Evolutionary conservation across 306 rosid genomes (phyloP).

Genomic region (Betula pendula): DNA sequence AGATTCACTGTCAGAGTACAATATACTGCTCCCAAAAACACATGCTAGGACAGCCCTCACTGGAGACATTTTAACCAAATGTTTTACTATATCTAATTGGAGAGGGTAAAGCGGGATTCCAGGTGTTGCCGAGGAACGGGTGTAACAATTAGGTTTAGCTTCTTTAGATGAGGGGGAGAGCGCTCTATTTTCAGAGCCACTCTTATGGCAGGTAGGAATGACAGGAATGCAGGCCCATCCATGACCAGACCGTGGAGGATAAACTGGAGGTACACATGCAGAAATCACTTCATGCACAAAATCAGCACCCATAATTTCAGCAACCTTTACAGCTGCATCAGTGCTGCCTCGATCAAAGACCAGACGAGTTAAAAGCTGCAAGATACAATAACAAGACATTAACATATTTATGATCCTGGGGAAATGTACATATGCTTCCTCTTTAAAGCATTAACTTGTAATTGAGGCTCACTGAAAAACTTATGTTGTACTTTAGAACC

Average conservation of each 20-base stretch:
- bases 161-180: slow-evolving; percentile 82
- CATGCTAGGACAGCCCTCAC: slow-evolving; percentile 96
- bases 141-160: slow-evolving; percentile 74
- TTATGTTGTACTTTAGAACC: neutral
- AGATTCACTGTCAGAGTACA: slow-evolving; percentile 71
- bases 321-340: slow-evolving; percentile 94
- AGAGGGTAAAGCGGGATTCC: slow-evolving; percentile 88
- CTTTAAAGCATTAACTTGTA: slow-evolving; percentile 17
- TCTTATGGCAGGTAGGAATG: slow-evolving; percentile 66
- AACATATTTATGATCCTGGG: slow-evolving; percentile 18
- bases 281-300: slow-evolving; percentile 97
- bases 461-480: slow-evolving; percentile 2
- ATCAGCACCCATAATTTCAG: slow-evolving; percentile 95
- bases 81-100: slow-evolving; percentile 88
- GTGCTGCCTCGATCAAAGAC: slow-evolving; percentile 97
- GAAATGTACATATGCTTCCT: slow-evolving; percentile 19
- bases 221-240: slow-evolving; percentile 99
- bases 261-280: slow-evolving; percentile 96
- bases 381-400: slow-evolving; percentile 26
- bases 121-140: slow-evolving; percentile 69
- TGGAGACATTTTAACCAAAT: slow-evolving; percentile 92
- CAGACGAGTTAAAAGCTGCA: slow-evolving; percentile 91
- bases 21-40: slow-evolving; percentile 91
- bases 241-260: slow-evolving; percentile 89
- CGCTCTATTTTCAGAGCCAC: slow-evolving; percentile 74